Conservation (phyloP, 331 rosid species). For the Quercus lobata region DNA sequence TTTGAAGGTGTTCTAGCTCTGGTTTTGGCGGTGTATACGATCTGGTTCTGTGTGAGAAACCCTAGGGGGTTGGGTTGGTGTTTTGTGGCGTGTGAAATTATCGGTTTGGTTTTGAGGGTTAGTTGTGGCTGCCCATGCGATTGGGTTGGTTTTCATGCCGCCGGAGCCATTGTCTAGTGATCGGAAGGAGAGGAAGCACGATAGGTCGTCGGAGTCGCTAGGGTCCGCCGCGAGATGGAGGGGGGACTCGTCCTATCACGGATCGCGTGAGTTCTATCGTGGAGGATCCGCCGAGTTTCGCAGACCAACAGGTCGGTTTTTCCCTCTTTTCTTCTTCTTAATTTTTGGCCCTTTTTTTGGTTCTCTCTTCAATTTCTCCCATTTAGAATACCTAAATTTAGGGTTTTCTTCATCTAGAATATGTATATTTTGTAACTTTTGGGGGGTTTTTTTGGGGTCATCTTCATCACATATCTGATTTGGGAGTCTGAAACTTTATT, state of each 20-base stretch:
- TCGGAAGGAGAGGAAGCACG: constrained; percentile 99
- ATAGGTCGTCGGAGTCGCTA: constrained; percentile 74
- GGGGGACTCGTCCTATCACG: constrained; percentile 84
- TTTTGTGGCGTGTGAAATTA: constrained; percentile 17
- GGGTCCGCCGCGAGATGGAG: constrained; percentile 89
- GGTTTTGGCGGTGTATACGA: constrained; percentile 6
- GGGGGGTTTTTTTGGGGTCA: too few relatives aligned
- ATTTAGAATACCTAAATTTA: neutral
- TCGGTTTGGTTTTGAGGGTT: constrained; percentile 7
- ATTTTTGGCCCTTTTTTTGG: neutral
- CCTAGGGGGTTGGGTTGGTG: constrained; percentile 4
- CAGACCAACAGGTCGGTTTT: constrained; percentile 67
- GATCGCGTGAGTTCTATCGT: constrained; percentile 68
- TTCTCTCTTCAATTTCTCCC: neutral
- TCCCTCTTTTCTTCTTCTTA: neutral
- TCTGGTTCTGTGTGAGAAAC: constrained; percentile 16
- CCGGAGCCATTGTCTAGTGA: constrained; percentile 97
- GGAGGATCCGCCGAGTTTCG: constrained; percentile 83
- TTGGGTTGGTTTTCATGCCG: constrained; percentile 93
- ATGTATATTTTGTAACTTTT: too few relatives aligned
- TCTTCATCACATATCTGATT: neutral
- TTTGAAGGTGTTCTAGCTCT: constrained; percentile 8
- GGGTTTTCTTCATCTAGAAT: neutral
- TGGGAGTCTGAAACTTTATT: neutral
- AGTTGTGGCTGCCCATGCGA: constrained; percentile 66